phyloP scores from a whole-genome alignment of 129 eudicot genomes.

The Artemisia tridentata region DNA sequence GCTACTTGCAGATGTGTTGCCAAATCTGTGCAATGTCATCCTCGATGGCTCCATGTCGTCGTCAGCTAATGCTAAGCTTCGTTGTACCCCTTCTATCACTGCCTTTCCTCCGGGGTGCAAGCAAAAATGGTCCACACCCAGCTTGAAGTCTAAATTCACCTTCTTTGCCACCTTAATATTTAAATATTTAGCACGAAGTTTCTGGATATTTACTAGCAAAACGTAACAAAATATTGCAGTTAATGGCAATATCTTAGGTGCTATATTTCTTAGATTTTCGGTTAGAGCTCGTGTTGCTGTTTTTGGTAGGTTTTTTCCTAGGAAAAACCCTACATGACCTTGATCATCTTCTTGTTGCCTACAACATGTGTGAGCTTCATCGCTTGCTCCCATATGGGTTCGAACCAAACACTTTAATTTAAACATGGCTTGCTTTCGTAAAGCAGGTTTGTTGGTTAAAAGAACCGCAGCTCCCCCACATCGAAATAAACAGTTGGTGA shows the following conservation, averaged over 20 bases:
- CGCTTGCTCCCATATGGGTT: constrained; percentile 46
- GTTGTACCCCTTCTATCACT: constrained; percentile 48
- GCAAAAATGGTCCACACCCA: constrained; percentile 51
- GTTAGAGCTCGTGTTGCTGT: constrained; percentile 36
- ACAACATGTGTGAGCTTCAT: constrained; percentile 43
- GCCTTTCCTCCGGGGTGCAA: constrained; percentile 50
- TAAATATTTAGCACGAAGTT: constrained; percentile 19
- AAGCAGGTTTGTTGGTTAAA: constrained; percentile 35
- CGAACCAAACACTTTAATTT: constrained; percentile 45
- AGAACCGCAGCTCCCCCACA: constrained; percentile 42
- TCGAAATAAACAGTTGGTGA: constrained; percentile 45
- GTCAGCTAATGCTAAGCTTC: constrained; percentile 28
- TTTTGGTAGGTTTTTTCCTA: constrained; percentile 38
- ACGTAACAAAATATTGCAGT: constrained; percentile 24
- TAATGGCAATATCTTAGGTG: constrained; percentile 41
- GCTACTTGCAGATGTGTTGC: constrained; percentile 48
- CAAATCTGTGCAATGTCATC: constrained; percentile 47
- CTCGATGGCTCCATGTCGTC: constrained; percentile 45
- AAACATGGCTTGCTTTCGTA: constrained; percentile 33
- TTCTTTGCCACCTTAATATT: constrained; percentile 17
- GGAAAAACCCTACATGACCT: constrained; percentile 43
- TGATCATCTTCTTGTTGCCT: constrained; percentile 39
- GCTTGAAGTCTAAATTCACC: constrained; percentile 33
- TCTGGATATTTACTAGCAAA: constrained; percentile 23
- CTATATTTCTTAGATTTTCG: constrained; percentile 30